Percentiles rank a stretch among this genome's conserved stretches.
Evolutionary conservation across 2,329 filamentous ascomycete genomes (phyloP).

Genomic region (Xenoacremonium recifei): DNA sequence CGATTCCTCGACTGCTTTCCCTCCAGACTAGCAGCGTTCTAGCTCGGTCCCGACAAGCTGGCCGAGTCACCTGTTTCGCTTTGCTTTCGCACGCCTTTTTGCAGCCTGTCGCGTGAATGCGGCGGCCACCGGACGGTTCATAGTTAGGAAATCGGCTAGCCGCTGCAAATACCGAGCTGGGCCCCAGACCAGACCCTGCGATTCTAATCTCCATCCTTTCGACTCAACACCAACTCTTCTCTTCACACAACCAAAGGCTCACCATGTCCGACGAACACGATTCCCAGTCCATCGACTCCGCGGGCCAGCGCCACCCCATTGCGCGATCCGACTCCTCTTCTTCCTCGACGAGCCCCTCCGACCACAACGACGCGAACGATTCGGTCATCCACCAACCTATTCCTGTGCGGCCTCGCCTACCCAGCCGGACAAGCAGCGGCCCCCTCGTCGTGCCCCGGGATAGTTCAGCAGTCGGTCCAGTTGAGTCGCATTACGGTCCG

Average conservation of each 20-base stretch:
- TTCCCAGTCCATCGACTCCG: slow-evolving; percentile 19
- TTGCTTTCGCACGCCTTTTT: too few relatives aligned
- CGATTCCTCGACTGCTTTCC: neutral
- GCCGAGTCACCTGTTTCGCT: too few relatives aligned
- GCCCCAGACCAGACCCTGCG: too few relatives aligned
- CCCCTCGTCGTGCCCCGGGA: slow-evolving; percentile 81
- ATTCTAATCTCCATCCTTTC: too few relatives aligned
- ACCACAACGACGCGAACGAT: slow-evolving; percentile 36
- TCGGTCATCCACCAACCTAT: slow-evolving; percentile 48
- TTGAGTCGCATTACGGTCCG: slow-evolving; percentile 75
- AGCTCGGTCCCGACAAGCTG: too few relatives aligned
- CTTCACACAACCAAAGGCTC: neutral
- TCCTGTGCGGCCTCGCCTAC: slow-evolving; percentile 63
- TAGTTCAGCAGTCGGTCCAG: slow-evolving; percentile 68
- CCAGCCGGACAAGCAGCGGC: slow-evolving; percentile 74
- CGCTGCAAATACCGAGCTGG: too few relatives aligned
- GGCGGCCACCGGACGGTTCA: too few relatives aligned
- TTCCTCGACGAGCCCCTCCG: slow-evolving; percentile 30
- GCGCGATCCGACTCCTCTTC: slow-evolving; percentile 40
- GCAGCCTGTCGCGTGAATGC: too few relatives aligned
- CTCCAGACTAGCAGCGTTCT: neutral
- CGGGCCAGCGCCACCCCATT: slow-evolving; percentile 31
- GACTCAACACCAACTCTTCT: neutral
- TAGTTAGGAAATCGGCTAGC: too few relatives aligned
- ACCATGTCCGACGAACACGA: slow-evolving; percentile 25